phyloP scores from a whole-genome alignment of 192 early-diverging fungal genomes.

The Backusella luteola region DNA sequence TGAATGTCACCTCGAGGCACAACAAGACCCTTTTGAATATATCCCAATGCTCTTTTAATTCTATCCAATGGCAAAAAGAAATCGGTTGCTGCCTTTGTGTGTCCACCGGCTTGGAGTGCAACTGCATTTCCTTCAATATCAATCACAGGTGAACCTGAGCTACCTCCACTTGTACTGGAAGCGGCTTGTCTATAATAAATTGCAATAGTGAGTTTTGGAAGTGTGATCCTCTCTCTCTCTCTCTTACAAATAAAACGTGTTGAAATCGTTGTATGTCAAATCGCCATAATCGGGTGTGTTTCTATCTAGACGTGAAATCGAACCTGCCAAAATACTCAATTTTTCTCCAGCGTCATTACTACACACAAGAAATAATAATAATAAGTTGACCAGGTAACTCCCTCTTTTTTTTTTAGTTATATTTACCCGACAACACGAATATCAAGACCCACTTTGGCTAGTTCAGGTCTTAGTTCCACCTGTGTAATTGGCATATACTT shows the following conservation, averaged over 20 bases:
- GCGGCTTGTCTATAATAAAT: slow-evolving; percentile 66
- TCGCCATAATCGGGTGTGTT: slow-evolving; percentile 83
- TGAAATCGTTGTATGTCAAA: slow-evolving; percentile 70
- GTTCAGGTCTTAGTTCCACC: slow-evolving; percentile 64
- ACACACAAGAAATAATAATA: background rate
- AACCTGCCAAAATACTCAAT: slow-evolving; percentile 76
- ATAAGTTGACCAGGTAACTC: slow-evolving; percentile 64
- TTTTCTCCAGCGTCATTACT: slow-evolving; percentile 85
- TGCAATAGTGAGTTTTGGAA: background rate
- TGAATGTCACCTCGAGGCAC: slow-evolving; percentile 73
- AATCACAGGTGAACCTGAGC: slow-evolving; percentile 76
- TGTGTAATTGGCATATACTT: slow-evolving; percentile 69
- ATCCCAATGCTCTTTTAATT: slow-evolving; percentile 55
- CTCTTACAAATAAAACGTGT: slow-evolving; percentile 46
- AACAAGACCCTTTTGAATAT: slow-evolving; percentile 45
- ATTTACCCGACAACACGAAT: slow-evolving; percentile 61
- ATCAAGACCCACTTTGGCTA: slow-evolving; percentile 77
- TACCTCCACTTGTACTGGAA: slow-evolving; percentile 73
- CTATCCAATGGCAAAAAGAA: slow-evolving; percentile 85
- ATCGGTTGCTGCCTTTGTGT: slow-evolving; percentile 73
- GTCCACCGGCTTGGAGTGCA: slow-evolving; percentile 77
- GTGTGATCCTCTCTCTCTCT: background rate
- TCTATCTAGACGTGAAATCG: slow-evolving; percentile 76
- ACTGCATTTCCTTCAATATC: slow-evolving; percentile 82
- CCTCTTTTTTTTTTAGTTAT: background rate